A percentile compares a stretch with the other conserved stretches of the same genome.
These are phyloP conservation scores for Aechmea fasciata DNA, from an alignment of 176 grass and related monocot species.

Conservation along the genomic window DNA sequence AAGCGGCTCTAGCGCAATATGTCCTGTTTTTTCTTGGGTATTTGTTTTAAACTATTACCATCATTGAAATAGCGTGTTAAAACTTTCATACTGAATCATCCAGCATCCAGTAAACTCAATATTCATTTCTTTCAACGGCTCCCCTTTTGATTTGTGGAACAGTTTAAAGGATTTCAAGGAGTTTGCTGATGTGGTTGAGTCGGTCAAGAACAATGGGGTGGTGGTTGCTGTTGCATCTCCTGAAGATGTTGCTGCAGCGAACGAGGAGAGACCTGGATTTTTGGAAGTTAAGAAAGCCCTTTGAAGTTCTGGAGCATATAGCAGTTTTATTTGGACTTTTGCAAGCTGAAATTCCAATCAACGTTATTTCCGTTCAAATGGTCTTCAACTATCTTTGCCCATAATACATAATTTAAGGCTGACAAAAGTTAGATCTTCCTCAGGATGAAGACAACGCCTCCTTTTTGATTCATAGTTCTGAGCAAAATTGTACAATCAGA, in stretches of 20 bases:
- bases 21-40: background rate
- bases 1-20: conserved; percentile 18
- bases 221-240: conserved; percentile 80
- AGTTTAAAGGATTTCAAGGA: conserved; percentile 95
- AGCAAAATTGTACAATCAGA: background rate
- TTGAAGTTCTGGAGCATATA: conserved; percentile 21
- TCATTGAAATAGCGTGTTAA: background rate
- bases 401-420: background rate
- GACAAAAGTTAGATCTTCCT: background rate
- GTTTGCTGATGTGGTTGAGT: conserved; percentile 75
- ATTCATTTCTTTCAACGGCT: background rate
- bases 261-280: conserved; percentile 43
- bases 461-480: background rate
- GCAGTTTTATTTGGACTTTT: background rate
- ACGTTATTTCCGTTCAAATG: background rate
- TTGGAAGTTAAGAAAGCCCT: conserved; percentile 63
- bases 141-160: conserved; percentile 17
- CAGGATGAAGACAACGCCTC: background rate
- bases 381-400: background rate
- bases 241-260: conserved; percentile 58
- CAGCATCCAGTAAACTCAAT: background rate
- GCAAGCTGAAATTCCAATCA: background rate
- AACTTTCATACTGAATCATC: background rate
- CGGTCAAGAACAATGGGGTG: conserved; percentile 66
- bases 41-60: background rate